Evolutionary conservation across 345 rosid species (phyloP).

Genomic region (Aethionema arabicum): DNA sequence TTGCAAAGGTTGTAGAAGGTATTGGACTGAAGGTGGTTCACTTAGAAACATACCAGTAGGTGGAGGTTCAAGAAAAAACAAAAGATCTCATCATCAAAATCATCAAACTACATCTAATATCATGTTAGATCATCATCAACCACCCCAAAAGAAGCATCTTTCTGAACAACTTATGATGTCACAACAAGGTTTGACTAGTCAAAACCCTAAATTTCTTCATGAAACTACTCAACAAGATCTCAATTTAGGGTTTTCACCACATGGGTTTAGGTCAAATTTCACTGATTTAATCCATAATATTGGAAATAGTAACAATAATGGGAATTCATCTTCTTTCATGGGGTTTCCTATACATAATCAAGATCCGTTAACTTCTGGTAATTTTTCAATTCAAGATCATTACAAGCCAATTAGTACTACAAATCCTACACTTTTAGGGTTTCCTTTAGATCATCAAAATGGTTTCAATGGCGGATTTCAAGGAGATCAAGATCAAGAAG

Average conservation of each 20-base stretch:
- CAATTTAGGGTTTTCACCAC: constrained; percentile 63
- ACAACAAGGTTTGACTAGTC: constrained; percentile 42
- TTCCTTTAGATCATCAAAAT: constrained; percentile 70
- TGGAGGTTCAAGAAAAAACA: constrained; percentile 97
- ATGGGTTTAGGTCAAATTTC: constrained; percentile 50
- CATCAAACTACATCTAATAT: constrained; percentile 32
- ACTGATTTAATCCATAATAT: constrained; percentile 59
- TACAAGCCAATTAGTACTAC: constrained; percentile 59
- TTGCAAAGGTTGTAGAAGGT: constrained; percentile 96
- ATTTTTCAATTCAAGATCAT: constrained; percentile 67
- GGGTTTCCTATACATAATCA: constrained; percentile 55
- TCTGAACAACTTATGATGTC: constrained; percentile 53
- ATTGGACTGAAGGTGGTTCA: constrained; percentile 99
- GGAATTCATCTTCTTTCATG: constrained; percentile 62
- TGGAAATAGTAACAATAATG: constrained; percentile 42
- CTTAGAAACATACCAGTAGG: constrained; percentile 95
- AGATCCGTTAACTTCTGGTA: constrained; percentile 49
- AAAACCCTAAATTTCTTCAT: constrained; percentile 53
- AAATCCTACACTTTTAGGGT: constrained; percentile 48
- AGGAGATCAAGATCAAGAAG: constrained; percentile 27
- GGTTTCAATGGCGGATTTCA: constrained; percentile 50
- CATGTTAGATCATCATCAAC: constrained; percentile 33
- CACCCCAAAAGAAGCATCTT: constrained; percentile 55
- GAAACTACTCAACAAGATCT: constrained; percentile 69
- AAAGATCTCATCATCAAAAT: constrained; percentile 57